phyloP scores from a whole-genome alignment of 208 protist species.

The Wallacemonas rigidus region DNA sequence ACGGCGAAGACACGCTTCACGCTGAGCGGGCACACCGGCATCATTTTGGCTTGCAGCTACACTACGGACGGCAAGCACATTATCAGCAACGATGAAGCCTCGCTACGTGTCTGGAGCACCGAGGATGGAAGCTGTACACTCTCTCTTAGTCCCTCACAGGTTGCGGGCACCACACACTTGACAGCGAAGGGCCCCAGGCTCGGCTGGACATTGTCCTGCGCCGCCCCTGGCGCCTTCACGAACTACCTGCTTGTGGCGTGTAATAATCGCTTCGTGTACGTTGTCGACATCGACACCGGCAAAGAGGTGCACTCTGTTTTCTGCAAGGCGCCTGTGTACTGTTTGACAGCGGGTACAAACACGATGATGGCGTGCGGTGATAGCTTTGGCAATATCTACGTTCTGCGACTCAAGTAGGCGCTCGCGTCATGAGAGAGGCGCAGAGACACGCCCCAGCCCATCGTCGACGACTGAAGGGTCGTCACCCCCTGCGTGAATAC shows the following conservation, averaged over 20 bases:
- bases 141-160: conserved; percentile 50
- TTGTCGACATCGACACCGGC: conserved; percentile 74
- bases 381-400: conserved; percentile 90
- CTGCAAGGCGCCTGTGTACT: conserved; percentile 90
- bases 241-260: conserved; percentile 74
- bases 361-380: conserved; percentile 73
- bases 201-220: conserved; percentile 79
- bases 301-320: conserved; percentile 63
- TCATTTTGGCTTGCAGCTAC: conserved; percentile 86
- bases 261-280: conserved; percentile 86
- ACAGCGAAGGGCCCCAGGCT: conserved; percentile 33
- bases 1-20: conserved; percentile 63
- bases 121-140: conserved; percentile 58
- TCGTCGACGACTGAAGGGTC: not conserved
- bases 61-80: conserved; percentile 76
- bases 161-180: conserved; percentile 45
- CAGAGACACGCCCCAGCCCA: not conserved
- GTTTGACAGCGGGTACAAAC: conserved; percentile 60
- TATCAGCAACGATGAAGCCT: conserved; percentile 85
- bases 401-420: conserved; percentile 38
- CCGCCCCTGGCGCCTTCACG: conserved; percentile 74
- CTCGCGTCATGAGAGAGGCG: not conserved
- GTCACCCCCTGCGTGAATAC: not conserved
- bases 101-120: conserved; percentile 78
- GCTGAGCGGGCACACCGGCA: conserved; percentile 74